Percentiles rank a stretch among this genome's conserved stretches.
phyloP scores from a whole-genome alignment of 306 rosid genomes.

The Adenanthera pavonina region DNA sequence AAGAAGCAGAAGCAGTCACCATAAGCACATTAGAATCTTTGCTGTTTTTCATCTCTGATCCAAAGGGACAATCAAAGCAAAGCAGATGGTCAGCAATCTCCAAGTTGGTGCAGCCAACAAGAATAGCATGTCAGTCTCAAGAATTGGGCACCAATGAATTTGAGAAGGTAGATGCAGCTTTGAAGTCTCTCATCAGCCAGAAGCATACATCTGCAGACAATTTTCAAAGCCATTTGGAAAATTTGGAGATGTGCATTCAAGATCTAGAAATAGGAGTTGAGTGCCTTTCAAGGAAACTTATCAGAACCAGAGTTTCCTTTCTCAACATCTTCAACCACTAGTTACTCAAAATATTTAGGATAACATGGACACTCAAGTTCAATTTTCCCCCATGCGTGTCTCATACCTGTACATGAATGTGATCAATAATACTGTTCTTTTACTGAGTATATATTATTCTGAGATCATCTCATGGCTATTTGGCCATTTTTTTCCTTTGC shows the following conservation, averaged over 20 bases:
- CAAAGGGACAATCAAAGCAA: conserved; percentile 26
- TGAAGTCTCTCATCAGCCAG: conserved; percentile 25
- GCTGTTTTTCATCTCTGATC: conserved; percentile 26
- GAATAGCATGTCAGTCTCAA: conserved; percentile 23
- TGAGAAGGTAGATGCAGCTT: conserved; percentile 30
- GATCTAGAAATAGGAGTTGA: conserved; percentile 38
- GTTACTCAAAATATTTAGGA: background rate
- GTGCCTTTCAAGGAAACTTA: conserved; percentile 16
- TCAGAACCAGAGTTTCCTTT: conserved; percentile 36
- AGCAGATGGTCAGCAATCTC: conserved; percentile 33
- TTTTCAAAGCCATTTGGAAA: conserved; percentile 6
- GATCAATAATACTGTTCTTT: no score
- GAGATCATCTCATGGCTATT: background rate
- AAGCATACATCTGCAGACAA: conserved; percentile 16
- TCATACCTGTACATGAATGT: conserved; percentile 36
- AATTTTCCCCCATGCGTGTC: conserved; percentile 7
- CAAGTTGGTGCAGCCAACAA: conserved; percentile 38
- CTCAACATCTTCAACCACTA: conserved; percentile 44
- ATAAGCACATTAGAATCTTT: conserved; percentile 29
- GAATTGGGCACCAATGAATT: conserved; percentile 31
- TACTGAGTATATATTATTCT: conserved; percentile 13
- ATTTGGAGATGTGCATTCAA: conserved; percentile 38
- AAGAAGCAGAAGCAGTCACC: conserved; percentile 39
- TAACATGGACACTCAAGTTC: background rate
- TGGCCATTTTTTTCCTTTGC: background rate